Conservation (phyloP, 2,329 filamentous ascomycete genomes). For the Fusarium sp. region DNA sequence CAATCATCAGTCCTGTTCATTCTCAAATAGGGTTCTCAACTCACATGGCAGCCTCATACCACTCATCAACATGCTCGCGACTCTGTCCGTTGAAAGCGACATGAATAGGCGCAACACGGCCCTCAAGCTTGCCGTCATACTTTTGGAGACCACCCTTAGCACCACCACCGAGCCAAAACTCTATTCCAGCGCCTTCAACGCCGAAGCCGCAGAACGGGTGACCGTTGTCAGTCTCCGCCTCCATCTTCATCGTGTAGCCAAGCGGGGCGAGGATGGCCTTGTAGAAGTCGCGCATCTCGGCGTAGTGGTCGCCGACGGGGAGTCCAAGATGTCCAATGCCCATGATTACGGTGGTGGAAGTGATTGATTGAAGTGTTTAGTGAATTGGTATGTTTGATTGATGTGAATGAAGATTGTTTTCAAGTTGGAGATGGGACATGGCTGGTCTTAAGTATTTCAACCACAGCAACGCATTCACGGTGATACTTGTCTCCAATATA, state of each 20-base stretch:
- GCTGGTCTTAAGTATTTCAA: constrained; percentile 17
- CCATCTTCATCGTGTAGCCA: constrained; percentile 39
- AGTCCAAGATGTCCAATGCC: constrained; percentile 38
- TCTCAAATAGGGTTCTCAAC: not conserved
- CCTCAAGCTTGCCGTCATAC: constrained; percentile 38
- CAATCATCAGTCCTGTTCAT: not conserved
- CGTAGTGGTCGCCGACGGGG: constrained; percentile 41
- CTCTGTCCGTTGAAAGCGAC: constrained; percentile 36
- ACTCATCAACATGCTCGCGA: constrained; percentile 38
- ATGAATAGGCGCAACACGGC: constrained; percentile 36
- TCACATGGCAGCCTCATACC: constrained; percentile 43
- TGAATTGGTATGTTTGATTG: not conserved
- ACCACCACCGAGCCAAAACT: constrained; percentile 45
- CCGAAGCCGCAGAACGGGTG: constrained; percentile 40
- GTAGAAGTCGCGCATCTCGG: constrained; percentile 45
- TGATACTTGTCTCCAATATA: not conserved
- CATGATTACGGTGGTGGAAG: constrained; percentile 23
- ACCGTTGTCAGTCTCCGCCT: constrained; percentile 23
- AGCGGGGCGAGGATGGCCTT: constrained; percentile 42
- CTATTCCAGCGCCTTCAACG: constrained; percentile 19
- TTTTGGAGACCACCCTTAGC: constrained; percentile 26
- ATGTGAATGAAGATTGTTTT: not conserved
- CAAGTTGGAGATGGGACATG: not conserved
- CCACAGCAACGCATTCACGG: not conserved
- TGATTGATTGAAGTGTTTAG: not conserved